Percentiles rank a stretch among this genome's conserved stretches.
phyloP scores from a whole-genome alignment of 2,329 filamentous ascomycete species.

The Blumeriella jaapii region DNA sequence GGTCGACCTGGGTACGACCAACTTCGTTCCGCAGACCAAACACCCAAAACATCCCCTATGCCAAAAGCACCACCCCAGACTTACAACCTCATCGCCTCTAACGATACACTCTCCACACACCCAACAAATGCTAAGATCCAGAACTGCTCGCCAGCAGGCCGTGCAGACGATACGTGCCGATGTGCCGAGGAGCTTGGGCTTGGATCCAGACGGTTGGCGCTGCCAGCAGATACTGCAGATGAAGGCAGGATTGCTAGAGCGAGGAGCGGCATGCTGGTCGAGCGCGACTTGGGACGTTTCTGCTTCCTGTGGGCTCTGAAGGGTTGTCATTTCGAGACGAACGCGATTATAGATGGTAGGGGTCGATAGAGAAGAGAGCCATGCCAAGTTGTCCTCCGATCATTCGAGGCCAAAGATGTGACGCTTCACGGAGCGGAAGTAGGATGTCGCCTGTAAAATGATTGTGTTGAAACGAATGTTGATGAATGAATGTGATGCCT shows the following conservation, averaged over 20 bases:
- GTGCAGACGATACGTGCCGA: conserved; percentile 38
- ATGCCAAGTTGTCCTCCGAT: not conserved
- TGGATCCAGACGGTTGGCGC: conserved; percentile 28
- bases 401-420: too few relatives aligned
- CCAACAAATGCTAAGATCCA: conserved; percentile 46
- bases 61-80: conserved; percentile 51
- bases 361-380: not conserved
- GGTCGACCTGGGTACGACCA: conserved; percentile 20
- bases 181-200: conserved; percentile 32
- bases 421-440: too few relatives aligned
- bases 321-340: not conserved
- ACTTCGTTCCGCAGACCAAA: conserved; percentile 37
- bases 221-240: conserved; percentile 47
- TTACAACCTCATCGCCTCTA: conserved; percentile 42
- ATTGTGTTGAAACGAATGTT: conserved; percentile 1
- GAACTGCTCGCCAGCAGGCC: conserved; percentile 35
- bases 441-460: too few relatives aligned
- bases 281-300: not conserved
- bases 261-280: not conserved
- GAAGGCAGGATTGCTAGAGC: conserved; percentile 29
- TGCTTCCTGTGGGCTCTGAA: not conserved
- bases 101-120: conserved; percentile 44
- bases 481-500: conserved; percentile 2
- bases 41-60: conserved; percentile 45
- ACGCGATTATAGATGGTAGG: not conserved